Base-by-base conservation (phyloP, 768 basidiomycete genomes). In the Pleurotus giganteus region DNA sequence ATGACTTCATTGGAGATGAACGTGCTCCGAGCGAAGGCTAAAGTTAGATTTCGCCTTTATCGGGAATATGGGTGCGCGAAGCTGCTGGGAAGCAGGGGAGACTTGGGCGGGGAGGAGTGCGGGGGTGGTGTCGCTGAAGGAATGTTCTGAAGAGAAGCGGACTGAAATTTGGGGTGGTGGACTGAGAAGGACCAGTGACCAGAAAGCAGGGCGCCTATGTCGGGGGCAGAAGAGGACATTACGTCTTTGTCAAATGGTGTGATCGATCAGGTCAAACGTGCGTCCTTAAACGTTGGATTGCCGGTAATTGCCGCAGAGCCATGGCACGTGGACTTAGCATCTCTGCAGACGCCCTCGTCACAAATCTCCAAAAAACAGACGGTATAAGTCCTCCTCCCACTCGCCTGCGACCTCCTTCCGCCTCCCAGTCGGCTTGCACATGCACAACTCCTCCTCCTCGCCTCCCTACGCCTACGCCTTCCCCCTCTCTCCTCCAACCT, bases 401-500 rank as follows among this genome's bases (percentile, higher is more conserved):
- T 28, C 39, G 26, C 52, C 52, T 53, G 39, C 32, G 49, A 53
- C 52, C 42, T 42, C 24, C 27, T 39, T 53, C 31, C 27, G 19
- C 39, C 52, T 53, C 42, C 41, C 42, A 42, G 52, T 27, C n/a
- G 52, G 50, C 24, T 26, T 32, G 31, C 52, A 42, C 37, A 42
- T 53, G 52, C 28, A 53, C 39, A 53, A 53, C 19, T 27, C 42
- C 37, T 51, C 49, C 21, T 21, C 31, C 3, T 37, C 49, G 15
- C 21, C 29, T 19, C 21, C 28, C 28, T 36, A 4, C 31, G 13
- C 43, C 15, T 71, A 70, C 57, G 67, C 59, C 37, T 79, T 78
- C 57, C 78, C 77, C 1, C 68, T 75, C 42, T 78, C 79, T n/a
- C 78, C 79, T 27, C 71, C 79, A 7, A 74, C 69, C 53, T 78